Percentiles rank a stretch among this genome's conserved stretches.
Evolutionary conservation across 129 eudicot genomes (phyloP).

Genomic region (Escallonia rubra): DNA sequence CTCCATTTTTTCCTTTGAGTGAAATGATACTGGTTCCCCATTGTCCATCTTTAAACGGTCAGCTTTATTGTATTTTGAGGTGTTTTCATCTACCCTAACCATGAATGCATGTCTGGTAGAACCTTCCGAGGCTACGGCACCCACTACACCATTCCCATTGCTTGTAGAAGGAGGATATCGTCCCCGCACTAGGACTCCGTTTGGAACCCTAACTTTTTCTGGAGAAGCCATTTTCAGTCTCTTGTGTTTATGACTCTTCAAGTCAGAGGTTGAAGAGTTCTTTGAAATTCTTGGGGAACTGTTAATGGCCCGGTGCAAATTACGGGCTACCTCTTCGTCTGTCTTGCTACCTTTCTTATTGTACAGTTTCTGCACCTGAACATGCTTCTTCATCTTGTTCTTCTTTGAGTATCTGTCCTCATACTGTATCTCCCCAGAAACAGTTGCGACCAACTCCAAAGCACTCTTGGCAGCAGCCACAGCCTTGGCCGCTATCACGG

Average conservation of each 20-base stretch:
- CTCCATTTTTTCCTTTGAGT: slow-evolving; percentile 30
- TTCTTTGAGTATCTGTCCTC: slow-evolving; percentile 36
- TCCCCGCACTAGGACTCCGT: slow-evolving; percentile 10
- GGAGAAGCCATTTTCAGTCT: slow-evolving; percentile 37
- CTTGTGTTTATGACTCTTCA: slow-evolving; percentile 52
- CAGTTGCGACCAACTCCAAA: slow-evolving; percentile 52
- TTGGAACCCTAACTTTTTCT: slow-evolving; percentile 18
- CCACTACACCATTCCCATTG: slow-evolving; percentile 33
- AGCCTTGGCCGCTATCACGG: slow-evolving; percentile 68
- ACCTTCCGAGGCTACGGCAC: slow-evolving; percentile 18
- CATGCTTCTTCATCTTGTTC: slow-evolving; percentile 63
- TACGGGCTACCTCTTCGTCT: slow-evolving; percentile 81
- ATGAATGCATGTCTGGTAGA: slow-evolving; percentile 20
- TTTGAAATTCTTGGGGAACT: slow-evolving; percentile 83
- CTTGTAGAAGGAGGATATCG: slow-evolving; percentile 21
- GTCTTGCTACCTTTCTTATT: slow-evolving; percentile 39
- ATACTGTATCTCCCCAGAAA: slow-evolving; percentile 31
- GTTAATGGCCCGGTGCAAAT: slow-evolving; percentile 60
- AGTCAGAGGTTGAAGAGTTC: slow-evolving; percentile 36
- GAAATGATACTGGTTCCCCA: slow-evolving; percentile 19
- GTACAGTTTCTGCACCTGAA: slow-evolving; percentile 58
- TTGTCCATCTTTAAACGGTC: slow-evolving; percentile 28
- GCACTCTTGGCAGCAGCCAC: slow-evolving; percentile 90
- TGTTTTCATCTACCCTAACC: slow-evolving; percentile 35
- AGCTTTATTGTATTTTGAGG: slow-evolving; percentile 20